phyloP scores from a whole-genome alignment of 495 filamentous ascomycete genomes.

The Trichoderma reesei region DNA sequence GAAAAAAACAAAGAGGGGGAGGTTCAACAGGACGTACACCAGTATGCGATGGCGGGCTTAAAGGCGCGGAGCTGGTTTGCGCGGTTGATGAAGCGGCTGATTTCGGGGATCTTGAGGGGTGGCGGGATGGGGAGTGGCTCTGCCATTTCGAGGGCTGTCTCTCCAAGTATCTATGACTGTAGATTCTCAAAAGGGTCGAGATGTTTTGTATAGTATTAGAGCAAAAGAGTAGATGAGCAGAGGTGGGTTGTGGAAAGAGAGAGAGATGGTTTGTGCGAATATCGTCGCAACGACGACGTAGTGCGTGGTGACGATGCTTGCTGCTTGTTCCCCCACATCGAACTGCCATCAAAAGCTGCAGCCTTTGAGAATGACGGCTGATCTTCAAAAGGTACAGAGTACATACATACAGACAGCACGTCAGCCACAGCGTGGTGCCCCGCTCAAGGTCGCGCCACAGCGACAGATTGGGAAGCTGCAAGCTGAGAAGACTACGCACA shows the following conservation, averaged over 20 bases:
- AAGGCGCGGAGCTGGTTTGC: conserved; percentile 74
- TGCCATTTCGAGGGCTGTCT: conserved; percentile 61
- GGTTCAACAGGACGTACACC: conserved; percentile 65
- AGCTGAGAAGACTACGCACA: neutral
- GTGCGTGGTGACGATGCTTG: neutral
- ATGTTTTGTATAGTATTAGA: too few species aligned
- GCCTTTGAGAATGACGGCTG: too few species aligned
- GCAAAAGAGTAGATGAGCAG: neutral
- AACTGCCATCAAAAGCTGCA: neutral
- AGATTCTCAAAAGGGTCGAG: too few species aligned
- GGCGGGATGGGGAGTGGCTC: conserved; percentile 59
- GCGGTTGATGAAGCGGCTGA: conserved; percentile 64
- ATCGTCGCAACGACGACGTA: neutral
- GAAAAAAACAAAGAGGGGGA: too few species aligned
- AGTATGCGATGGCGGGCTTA: conserved; percentile 84
- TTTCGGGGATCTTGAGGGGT: conserved; percentile 67
- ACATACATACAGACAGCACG: neutral
- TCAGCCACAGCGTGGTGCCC: conserved; percentile 5
- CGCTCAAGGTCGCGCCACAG: conserved; percentile 11
- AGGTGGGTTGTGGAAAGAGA: neutral
- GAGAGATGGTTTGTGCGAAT: neutral
- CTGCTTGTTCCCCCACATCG: conserved; percentile 1
- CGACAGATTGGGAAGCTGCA: neutral
- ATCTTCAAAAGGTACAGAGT: neutral
- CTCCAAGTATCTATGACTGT: too few species aligned